Conservation (phyloP, 768 basidiomycete genomes). For the Phlegmacium glaucopus region DNA sequence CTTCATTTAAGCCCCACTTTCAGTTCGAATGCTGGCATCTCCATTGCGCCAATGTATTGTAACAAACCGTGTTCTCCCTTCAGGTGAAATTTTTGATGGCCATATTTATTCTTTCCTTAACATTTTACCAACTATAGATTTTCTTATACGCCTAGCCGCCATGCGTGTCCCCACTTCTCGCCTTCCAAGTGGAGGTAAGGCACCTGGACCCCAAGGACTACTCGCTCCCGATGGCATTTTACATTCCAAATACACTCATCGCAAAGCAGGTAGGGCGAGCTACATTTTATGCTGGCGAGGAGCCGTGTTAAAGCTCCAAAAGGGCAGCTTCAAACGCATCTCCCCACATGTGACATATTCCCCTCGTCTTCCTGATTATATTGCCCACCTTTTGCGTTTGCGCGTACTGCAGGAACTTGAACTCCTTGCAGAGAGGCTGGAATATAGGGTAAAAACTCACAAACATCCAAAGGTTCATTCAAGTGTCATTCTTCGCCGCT, state of each 20-base stretch:
- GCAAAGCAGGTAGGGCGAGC: slow-evolving; percentile 38
- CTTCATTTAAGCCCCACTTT: background rate
- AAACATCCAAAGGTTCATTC: slow-evolving; percentile 16
- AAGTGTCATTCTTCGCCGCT: slow-evolving; percentile 48
- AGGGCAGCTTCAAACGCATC: slow-evolving; percentile 32
- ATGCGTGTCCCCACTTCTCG: slow-evolving; percentile 35
- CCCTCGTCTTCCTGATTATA: slow-evolving; percentile 48
- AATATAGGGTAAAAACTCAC: slow-evolving; percentile 16
- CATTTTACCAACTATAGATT: slow-evolving; percentile 38
- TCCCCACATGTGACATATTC: slow-evolving; percentile 31
- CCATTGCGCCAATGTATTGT: slow-evolving; percentile 56
- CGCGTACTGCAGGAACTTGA: slow-evolving; percentile 76
- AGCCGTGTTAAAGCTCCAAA: slow-evolving; percentile 35
- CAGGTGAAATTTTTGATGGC: slow-evolving; percentile 36
- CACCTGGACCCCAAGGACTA: slow-evolving; percentile 14
- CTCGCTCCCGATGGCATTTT: slow-evolving; percentile 58
- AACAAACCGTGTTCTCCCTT: slow-evolving; percentile 51
- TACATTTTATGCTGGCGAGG: slow-evolving; percentile 64
- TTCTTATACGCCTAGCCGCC: slow-evolving; percentile 58
- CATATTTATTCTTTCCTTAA: background rate
- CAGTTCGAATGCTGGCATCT: slow-evolving; percentile 71
- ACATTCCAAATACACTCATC: slow-evolving; percentile 55
- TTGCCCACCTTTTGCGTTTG: slow-evolving; percentile 64
- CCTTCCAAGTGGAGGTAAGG: background rate
- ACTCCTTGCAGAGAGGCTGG: slow-evolving; percentile 46